Conservation (phyloP, 1,139 yeast genomes). For the Saccharomyces pastorianus region DNA sequence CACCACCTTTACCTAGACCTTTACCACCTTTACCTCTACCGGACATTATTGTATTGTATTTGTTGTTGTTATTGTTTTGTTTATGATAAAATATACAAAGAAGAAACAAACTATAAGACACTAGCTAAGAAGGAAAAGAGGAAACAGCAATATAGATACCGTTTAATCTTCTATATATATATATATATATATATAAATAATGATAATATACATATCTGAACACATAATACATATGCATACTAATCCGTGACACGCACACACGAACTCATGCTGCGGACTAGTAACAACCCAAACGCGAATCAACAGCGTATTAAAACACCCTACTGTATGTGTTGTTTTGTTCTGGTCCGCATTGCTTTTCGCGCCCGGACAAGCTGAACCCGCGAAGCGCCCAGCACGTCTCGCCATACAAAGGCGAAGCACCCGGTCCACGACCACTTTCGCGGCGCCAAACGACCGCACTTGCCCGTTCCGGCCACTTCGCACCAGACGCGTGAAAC, state of each 20-base stretch:
- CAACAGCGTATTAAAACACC: neutral
- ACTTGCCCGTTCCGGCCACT: neutral
- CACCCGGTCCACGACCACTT: neutral
- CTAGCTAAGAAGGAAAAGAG: neutral
- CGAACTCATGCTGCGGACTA: neutral
- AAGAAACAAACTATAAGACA: constrained; percentile 39
- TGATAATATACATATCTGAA: neutral
- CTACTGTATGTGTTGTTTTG: neutral
- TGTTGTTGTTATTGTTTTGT: constrained; percentile 9
- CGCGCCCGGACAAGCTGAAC: neutral
- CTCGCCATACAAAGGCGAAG: constrained; percentile 1
- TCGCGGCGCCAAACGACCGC: neutral
- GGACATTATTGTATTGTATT: constrained; percentile 42
- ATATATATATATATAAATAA: neutral
- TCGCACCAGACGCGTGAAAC: neutral
- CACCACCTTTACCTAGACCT: constrained; percentile 98
- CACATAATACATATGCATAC: too few relatives aligned
- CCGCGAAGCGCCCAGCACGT: neutral
- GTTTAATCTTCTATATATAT: neutral
- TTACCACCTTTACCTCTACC: constrained; percentile 99
- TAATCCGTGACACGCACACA: neutral
- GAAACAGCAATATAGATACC: too few relatives aligned
- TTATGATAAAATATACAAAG: too few relatives aligned
- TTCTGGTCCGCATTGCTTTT: neutral
- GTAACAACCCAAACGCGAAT: neutral